Evolutionary conservation across 768 basidiomycete species (phyloP).

Genomic region (Termitomyces sp.): DNA sequence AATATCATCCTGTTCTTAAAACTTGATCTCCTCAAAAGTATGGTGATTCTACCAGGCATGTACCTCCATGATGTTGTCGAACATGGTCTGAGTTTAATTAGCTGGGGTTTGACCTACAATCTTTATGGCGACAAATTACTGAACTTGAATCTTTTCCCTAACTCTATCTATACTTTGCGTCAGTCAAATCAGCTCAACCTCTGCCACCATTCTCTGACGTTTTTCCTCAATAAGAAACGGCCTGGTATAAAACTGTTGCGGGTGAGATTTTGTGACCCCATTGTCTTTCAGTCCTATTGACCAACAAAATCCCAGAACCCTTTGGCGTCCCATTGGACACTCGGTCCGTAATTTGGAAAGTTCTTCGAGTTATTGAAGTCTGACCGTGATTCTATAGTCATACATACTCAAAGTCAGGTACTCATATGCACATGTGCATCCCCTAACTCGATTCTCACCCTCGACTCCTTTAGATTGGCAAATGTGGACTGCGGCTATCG

Average conservation of each 20-base stretch:
- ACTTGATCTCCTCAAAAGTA: conserved; percentile 29
- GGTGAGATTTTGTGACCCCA: conserved; percentile 21
- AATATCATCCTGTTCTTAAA: background rate
- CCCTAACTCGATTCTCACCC: background rate
- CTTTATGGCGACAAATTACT: conserved; percentile 56
- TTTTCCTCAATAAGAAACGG: conserved; percentile 29
- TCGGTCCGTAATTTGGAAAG: conserved; percentile 20
- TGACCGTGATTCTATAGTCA: conserved; percentile 22
- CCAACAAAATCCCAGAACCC: conserved; percentile 20
- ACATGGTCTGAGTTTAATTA: conserved; percentile 10
- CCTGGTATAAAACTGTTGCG: conserved; percentile 45
- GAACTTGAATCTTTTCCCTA: conserved; percentile 47
- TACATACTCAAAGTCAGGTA: conserved; percentile 53
- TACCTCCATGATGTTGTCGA: conserved; percentile 8
- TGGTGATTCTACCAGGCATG: conserved; percentile 39
- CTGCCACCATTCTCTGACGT: background rate
- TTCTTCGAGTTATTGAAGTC: background rate
- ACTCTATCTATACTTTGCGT: conserved; percentile 42
- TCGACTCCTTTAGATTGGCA: conserved; percentile 42
- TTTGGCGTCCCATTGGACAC: conserved; percentile 47
- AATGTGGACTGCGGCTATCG: conserved; percentile 50
- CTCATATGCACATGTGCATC: background rate
- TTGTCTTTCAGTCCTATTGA: background rate
- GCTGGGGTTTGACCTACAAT: conserved; percentile 62
- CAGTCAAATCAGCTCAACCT: conserved; percentile 10